Evolutionary conservation across 208 protist genomes (phyloP), one percentile per base, ranked within the genome.

Genomic region (Leishmania lainsoni): DNA sequence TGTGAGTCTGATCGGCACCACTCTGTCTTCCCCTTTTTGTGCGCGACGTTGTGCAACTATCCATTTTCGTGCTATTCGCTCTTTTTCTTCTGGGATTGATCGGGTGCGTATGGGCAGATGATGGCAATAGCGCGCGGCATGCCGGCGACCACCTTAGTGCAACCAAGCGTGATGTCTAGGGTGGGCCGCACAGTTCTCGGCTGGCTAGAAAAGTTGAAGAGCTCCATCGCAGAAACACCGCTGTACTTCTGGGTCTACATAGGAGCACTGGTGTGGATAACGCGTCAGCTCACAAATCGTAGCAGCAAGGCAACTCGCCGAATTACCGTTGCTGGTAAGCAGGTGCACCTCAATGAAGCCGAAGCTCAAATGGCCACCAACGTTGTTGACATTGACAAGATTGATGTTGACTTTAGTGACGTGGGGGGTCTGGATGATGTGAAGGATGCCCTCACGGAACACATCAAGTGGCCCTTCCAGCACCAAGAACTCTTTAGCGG

Each of bases 391-490:
- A 83, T 91, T n/a, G 75, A 86, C 58, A 83, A 86, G 17, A 94
- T 98, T 83, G 71, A 91, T 69, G 85, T 86, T 26, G 85, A 75
- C 63, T 98, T 97, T 61, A 78, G 52, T 73, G 78, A 89, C 77
- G 87, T 98, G 9, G 92, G 93, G 17, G 95, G 95, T 20, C 82
- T 95, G 29, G 90, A 97, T n/a, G 83, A 94, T 35, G 88, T 92
- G 17, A 98, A 98, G 84, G 74, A 87, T 69, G 75, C 84, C 32
- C 78, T 98, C 59, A 91, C 86, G 71, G 91, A 97, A 79, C 91
- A 95, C 85, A 89, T 98, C 59, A 91, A 96, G 66, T 98, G 92
- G 92, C 95, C 95, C 35, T 95, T 97, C 80, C 91, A 89, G 71
- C 90, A 88, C 54, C 88, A 93, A 52, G 90, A 97, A 59, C 82